Base-by-base conservation (phyloP, 495 filamentous ascomycete species). In the Choiromyces venosus region DNA sequence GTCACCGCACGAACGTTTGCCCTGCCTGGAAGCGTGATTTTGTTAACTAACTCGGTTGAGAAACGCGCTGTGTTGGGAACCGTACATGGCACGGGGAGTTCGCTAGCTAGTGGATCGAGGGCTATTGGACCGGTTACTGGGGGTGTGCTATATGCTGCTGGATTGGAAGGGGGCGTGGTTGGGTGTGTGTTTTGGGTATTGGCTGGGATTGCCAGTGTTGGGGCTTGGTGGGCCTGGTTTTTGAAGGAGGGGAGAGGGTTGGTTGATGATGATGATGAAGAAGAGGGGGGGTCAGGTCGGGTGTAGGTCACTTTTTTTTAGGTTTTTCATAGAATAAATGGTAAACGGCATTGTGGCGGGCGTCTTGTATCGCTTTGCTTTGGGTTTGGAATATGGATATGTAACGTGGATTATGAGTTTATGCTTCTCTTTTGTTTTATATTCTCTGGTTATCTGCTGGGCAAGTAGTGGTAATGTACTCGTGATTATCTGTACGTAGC, bases 1-100 rank as follows among this genome's bases (percentile, higher is more conserved):
- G 91, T 93, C 36, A 82, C 89, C 25, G 92, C 89, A 1, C 85
- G 90, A 61, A 92, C 91, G 5, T 92, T 93, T 77, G 88, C 88
- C 3, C 83, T 91, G 0, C 91, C 91, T 0, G 87, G 87, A 7
- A 87, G 87, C 1, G 86, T 91, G 0, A 92, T 93, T 19, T 82
- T 94, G 0, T 84, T 93, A 0, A 92, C 89, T 21, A 92, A 93
- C 74, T 85, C 85, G 19, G 87, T 88, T n/a, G 88, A 91, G 3
- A 83, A 88, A 52, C 86, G 87, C 6, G 83, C 78, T 7, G 85
- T 91, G 3, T 80, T 93, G 10, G 90, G 90, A 0, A 92, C 90
- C 1, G 84, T 94, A 0, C 89, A 93, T 74, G 91, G 91, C 0
- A 84, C 90, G 0, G 90, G 87, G 4, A 89, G 91, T 76, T 89